A percentile compares a stretch with the other conserved stretches of the same genome.
phyloP scores from a whole-genome alignment of 805 yeast genomes.

The Barnettozyma sp. region DNA sequence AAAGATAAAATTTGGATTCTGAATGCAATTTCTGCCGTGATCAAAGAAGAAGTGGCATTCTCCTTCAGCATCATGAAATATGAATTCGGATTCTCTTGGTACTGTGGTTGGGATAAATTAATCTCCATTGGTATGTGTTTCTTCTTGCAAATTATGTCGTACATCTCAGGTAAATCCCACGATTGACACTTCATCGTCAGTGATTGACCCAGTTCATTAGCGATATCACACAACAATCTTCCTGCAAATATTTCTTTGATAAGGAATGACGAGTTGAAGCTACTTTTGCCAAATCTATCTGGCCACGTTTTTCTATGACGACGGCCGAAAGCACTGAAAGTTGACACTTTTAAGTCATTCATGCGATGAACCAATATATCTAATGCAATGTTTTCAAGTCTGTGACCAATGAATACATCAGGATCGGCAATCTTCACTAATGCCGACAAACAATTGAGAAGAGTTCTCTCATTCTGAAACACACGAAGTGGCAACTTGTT shows the following conservation, averaged over 20 bases:
- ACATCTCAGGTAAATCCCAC: conserved; percentile 93
- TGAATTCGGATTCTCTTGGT: conserved; percentile 58
- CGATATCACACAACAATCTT: conserved; percentile 83
- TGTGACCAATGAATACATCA: conserved; percentile 85
- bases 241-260: conserved; percentile 76
- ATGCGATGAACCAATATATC: conserved; percentile 79
- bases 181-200: conserved; percentile 86
- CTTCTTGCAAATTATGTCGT: conserved; percentile 64
- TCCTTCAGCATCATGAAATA: conserved; percentile 67
- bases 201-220: conserved; percentile 92
- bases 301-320: conserved; percentile 75
- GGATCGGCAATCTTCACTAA: conserved; percentile 72
- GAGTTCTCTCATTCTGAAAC: conserved; percentile 66
- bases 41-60: conserved; percentile 55
- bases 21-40: conserved; percentile 73
- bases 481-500: conserved; percentile 45
- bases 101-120: conserved; percentile 60
- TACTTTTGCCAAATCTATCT: conserved; percentile 52
- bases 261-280: conserved; percentile 44
- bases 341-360: conserved; percentile 61
- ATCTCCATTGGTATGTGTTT: conserved; percentile 60
- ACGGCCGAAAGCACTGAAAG: conserved; percentile 83
- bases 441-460: conserved; percentile 70
- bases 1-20: conserved; percentile 79
- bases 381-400: conserved; percentile 68